phyloP scores from a whole-genome alignment of 805 yeast genomes.

The Barnettozyma sp. region DNA sequence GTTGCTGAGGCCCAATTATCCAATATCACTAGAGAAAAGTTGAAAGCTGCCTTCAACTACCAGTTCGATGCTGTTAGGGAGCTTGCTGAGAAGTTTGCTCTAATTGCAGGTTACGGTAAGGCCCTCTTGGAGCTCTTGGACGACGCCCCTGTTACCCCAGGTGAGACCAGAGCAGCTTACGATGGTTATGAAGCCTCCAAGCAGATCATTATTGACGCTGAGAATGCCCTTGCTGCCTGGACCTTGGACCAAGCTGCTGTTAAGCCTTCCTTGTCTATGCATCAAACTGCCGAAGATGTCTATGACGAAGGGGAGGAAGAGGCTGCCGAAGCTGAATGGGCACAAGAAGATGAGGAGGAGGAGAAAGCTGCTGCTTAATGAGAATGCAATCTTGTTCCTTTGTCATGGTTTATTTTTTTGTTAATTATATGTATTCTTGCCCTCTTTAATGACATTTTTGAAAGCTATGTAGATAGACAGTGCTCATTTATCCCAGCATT shows the following conservation, averaged over 20 bases:
- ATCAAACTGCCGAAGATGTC: slow-evolving; percentile 52
- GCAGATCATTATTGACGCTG: slow-evolving; percentile 82
- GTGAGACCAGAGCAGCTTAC: slow-evolving; percentile 86
- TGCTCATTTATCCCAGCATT: no score
- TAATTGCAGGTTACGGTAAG: slow-evolving; percentile 87
- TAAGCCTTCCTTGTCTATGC: slow-evolving; percentile 61
- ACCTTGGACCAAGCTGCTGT: slow-evolving; percentile 78
- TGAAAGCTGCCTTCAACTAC: slow-evolving; percentile 77
- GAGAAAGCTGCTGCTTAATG: slow-evolving; percentile 7
- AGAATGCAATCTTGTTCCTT: background rate
- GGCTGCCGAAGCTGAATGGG: slow-evolving; percentile 44
- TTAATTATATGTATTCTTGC: no score
- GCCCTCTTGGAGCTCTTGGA: slow-evolving; percentile 77
- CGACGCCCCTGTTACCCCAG: slow-evolving; percentile 83
- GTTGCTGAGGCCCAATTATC: slow-evolving; percentile 91
- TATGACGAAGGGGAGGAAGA: slow-evolving; percentile 42
- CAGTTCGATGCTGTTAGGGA: slow-evolving; percentile 83
- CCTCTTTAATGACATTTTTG: no score
- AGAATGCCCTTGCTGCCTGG: slow-evolving; percentile 77
- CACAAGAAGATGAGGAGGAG: slow-evolving; percentile 43
- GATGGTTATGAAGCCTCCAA: slow-evolving; percentile 86
- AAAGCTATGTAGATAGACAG: no score
- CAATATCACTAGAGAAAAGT: slow-evolving; percentile 80
- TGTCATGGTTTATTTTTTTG: background rate
- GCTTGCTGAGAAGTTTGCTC: slow-evolving; percentile 77